These are phyloP conservation scores for Chiua virens DNA, from an alignment of 768 basidiomycete genomes.

Conservation along the genomic window DNA sequence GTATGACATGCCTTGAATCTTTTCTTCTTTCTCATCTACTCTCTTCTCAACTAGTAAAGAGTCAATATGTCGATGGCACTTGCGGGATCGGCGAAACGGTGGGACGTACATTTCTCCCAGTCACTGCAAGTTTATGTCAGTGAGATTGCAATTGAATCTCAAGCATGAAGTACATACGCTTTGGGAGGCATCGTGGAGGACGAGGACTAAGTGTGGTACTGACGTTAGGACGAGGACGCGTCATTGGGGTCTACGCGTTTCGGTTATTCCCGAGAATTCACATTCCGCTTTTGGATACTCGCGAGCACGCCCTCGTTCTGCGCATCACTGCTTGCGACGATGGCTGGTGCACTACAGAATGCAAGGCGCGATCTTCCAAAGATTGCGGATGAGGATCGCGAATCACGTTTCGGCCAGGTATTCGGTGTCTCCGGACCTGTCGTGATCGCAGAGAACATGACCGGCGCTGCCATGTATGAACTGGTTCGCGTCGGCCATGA, in stretches of 20 bases:
- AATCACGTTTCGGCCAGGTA: constrained; percentile 84
- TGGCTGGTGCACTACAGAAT: constrained; percentile 94
- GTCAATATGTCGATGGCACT: constrained; percentile 4
- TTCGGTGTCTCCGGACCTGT: constrained; percentile 98
- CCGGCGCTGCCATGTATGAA: constrained; percentile 95
- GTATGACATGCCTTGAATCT: constrained; percentile 73
- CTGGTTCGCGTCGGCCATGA: constrained; percentile 98
- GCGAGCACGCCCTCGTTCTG: background rate
- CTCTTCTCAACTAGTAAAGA: constrained; percentile 72
- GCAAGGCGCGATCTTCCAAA: constrained; percentile 86
- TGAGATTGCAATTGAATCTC: background rate
- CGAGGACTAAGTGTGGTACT: constrained; percentile 20
- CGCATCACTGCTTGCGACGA: constrained; percentile 32
- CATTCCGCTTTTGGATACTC: constrained; percentile 29
- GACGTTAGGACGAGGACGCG: constrained; percentile 33
- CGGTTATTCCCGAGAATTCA: constrained; percentile 28
- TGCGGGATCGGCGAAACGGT: background rate
- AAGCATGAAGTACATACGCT: constrained; percentile 64
- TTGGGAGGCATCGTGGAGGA: constrained; percentile 81
- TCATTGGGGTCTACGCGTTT: constrained; percentile 32
- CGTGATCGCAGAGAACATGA: constrained; percentile 95
- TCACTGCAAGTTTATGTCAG: constrained; percentile 55
- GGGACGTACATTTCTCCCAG: constrained; percentile 92
- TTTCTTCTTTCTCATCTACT: constrained; percentile 84
- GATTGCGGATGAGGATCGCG: constrained; percentile 87